Evolutionary conservation across 768 basidiomycete genomes (phyloP).

Genomic region (Podaxis sp.): DNA sequence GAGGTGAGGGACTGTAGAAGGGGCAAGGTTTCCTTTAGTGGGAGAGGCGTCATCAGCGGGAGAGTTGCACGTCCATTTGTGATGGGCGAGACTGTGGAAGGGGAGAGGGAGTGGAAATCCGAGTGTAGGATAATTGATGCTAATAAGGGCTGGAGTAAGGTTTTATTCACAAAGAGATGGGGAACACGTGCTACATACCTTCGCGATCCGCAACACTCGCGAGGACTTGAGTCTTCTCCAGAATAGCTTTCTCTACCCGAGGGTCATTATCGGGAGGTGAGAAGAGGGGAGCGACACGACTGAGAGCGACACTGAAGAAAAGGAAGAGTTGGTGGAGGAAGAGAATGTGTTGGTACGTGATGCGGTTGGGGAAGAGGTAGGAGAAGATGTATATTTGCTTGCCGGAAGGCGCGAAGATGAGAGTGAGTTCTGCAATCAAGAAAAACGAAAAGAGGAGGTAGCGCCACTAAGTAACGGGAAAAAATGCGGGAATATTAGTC

Average conservation of each 20-base stretch:
- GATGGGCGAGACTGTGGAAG: conserved; percentile 24
- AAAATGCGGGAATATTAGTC: background rate
- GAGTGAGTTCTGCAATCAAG: conserved; percentile 61
- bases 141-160: conserved; percentile 20
- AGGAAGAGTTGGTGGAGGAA: conserved; percentile 79
- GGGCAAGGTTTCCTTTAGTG: conserved; percentile 27
- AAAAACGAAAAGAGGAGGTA: conserved; percentile 68
- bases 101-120: conserved; percentile 53
- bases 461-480: conserved; percentile 59
- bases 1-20: conserved; percentile 41
- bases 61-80: conserved; percentile 31
- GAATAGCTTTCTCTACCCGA: conserved; percentile 37
- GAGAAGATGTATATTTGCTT: conserved; percentile 39
- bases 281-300: conserved; percentile 67
- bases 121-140: conserved; percentile 54
- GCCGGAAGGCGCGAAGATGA: conserved; percentile 63
- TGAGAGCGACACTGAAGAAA: conserved; percentile 71
- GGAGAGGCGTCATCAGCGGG: conserved; percentile 37
- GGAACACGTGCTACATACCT: conserved; percentile 32
- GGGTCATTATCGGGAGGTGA: conserved; percentile 43
- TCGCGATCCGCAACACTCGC: conserved; percentile 53
- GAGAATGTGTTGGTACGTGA: conserved; percentile 74
- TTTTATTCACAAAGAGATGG: background rate
- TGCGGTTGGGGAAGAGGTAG: conserved; percentile 59
- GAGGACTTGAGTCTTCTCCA: conserved; percentile 43